Evolutionary conservation across 2,329 filamentous ascomycete species (phyloP), one percentile per base, ranked within the genome.

Genomic region (Monosporascus cannonballus): DNA sequence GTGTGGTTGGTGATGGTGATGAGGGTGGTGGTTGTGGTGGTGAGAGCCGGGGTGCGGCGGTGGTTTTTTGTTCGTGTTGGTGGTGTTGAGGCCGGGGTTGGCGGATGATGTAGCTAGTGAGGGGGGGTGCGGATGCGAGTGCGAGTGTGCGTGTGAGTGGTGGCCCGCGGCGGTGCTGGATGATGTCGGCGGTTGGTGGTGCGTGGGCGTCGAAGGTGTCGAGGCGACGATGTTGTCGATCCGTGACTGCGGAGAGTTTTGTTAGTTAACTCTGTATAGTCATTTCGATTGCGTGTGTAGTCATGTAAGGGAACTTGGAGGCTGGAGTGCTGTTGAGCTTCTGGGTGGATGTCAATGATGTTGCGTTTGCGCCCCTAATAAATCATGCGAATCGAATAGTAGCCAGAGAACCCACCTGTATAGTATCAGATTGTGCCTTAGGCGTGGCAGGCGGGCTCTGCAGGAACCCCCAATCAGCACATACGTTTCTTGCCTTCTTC

Each of bases 201-300:
- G 30, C 24, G 53, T 57, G 2, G 62, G 59, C 3, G 59, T 63
- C 4, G 63, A 53, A 15, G 68, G 66, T 20, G 59, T 65, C n/a
- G 63, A 59, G 38, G 66, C 67, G 48, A 73, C 62, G 50, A 72
- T 72, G 17, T 57, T 67, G 57, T 73, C 70, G 58, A 72, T 72
- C 30, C 63, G 67, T n/a, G 63, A 64, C 69, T 71, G 30, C 25
- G 24, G 44, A 17, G 20, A 22, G 17, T 9, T 9, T 38, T 25
- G 37, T 41, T 47, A 49, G 54, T 34, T 34, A 14, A 14, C 11
- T 14, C 30, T 34, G 4, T 14, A 14, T 14, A 34, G 30, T 9
- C 30, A 5, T 34, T 34, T 34, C 4, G 11, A 9, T 34, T 14
- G 30, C 30, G 5, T 14, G 11, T 34, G 11, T 34, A 14, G 9